Evolutionary conservation across 2,329 filamentous ascomycete genomes (phyloP).

Genomic region (Cladosporium sphaerospermum): DNA sequence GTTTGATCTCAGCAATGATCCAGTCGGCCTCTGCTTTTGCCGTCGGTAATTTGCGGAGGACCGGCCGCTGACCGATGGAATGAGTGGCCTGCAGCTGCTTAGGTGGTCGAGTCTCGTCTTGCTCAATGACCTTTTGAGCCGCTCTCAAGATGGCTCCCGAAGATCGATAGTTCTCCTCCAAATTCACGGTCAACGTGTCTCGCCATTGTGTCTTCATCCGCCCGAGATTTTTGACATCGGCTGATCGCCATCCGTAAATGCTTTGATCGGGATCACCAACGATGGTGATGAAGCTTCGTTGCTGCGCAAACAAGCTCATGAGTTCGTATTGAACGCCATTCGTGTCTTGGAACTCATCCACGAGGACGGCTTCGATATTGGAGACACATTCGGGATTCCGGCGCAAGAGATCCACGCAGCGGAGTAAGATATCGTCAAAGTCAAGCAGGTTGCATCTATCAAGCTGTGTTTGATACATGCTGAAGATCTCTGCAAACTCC

Average conservation of each 20-base stretch:
- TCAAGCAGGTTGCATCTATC: conserved; percentile 75
- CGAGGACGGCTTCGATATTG: conserved; percentile 84
- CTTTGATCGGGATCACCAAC: conserved; percentile 97
- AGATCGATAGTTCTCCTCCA: conserved; percentile 93
- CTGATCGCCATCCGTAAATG: conserved; percentile 92
- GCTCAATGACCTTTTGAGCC: conserved; percentile 81
- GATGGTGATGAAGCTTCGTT: conserved; percentile 72
- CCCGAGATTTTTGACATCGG: conserved; percentile 81
- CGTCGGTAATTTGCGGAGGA: conserved; percentile 67
- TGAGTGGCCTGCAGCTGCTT: conserved; percentile 79
- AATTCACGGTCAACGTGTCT: conserved; percentile 70
- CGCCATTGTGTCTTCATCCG: conserved; percentile 72
- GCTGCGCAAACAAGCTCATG: conserved; percentile 78
- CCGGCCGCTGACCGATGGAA: conserved; percentile 69
- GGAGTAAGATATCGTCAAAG: conserved; percentile 85
- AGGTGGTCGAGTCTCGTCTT: conserved; percentile 72
- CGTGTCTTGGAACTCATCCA: conserved; percentile 97
- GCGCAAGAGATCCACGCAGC: conserved; percentile 72
- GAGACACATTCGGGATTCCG: conserved; percentile 72
- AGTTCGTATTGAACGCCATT: conserved; percentile 92
- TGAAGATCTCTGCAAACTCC: conserved; percentile 62
- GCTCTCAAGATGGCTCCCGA: conserved; percentile 75
- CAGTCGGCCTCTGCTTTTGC: conserved; percentile 73
- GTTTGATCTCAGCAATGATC: conserved; percentile 78
- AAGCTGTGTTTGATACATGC: conserved; percentile 72